These are phyloP conservation scores for Xerocomellus chrysenteron DNA, from an alignment of 768 basidiomycete species.

Conservation along the genomic window DNA sequence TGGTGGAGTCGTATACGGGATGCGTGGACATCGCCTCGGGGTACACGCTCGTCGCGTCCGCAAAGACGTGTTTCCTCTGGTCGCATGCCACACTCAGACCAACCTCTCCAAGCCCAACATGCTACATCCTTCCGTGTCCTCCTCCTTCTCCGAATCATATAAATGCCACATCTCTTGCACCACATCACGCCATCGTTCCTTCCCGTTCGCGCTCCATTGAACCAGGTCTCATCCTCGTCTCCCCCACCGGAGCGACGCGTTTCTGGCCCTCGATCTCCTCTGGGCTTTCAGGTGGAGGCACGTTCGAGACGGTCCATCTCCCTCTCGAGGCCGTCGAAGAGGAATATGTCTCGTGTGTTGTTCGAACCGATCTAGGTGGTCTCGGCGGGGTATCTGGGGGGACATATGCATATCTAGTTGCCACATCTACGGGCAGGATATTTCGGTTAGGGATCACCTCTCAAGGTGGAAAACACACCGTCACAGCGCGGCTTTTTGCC, in stretches of 20 bases:
- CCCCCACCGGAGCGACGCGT: constrained; percentile 66
- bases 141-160: constrained; percentile 37
- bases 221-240: constrained; percentile 82
- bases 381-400: constrained; percentile 6
- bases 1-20: constrained; percentile 64
- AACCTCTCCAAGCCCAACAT: constrained; percentile 56
- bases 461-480: constrained; percentile 64
- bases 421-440: constrained; percentile 65
- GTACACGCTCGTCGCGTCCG: constrained; percentile 70
- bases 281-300: constrained; percentile 77
- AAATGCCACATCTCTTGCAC: constrained; percentile 53
- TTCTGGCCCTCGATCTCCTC: constrained; percentile 90
- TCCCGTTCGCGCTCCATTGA: constrained; percentile 53
- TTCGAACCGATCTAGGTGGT: constrained; percentile 58
- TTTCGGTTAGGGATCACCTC: constrained; percentile 66
- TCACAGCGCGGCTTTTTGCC: constrained; percentile 60
- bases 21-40: constrained; percentile 70
- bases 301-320: constrained; percentile 48
- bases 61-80: constrained; percentile 80
- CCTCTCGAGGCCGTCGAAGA: constrained; percentile 44
- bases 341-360: constrained; percentile 66
- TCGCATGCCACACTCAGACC: constrained; percentile 74
- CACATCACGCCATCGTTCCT: constrained; percentile 58
- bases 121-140: constrained; percentile 81
- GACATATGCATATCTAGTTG: constrained; percentile 48